phyloP scores from a whole-genome alignment of 441 rosid genomes.

The Populus tomentosa region DNA sequence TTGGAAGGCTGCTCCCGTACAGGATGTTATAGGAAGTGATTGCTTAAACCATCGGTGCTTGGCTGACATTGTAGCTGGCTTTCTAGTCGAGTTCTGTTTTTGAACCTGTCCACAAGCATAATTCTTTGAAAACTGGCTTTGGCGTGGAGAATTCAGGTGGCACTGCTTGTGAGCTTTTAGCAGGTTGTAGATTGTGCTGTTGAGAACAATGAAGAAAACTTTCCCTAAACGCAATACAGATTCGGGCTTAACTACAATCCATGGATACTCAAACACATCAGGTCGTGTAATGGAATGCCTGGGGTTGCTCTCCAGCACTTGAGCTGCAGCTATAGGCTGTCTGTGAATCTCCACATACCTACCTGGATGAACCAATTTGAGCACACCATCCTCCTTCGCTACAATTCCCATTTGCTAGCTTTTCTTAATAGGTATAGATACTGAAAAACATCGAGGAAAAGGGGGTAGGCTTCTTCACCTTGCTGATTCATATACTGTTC shows the following conservation, averaged over 20 bases:
- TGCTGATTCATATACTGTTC: constrained; percentile 15
- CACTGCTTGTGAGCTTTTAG: constrained; percentile 22
- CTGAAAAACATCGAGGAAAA: constrained; percentile 11
- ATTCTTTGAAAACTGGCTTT: constrained; percentile 13
- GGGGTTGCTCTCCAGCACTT: constrained; percentile 39
- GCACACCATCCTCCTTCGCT: constrained; percentile 22
- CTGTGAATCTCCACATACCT: constrained; percentile 28
- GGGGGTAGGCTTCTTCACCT: not conserved
- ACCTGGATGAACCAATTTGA: constrained; percentile 45
- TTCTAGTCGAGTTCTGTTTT: constrained; percentile 9
- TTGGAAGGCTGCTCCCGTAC: constrained; percentile 7
- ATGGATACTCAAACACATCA: constrained; percentile 41
- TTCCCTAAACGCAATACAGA: constrained; percentile 30
- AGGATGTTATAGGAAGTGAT: constrained; percentile 17
- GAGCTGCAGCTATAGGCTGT: constrained; percentile 33
- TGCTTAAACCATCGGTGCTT: constrained; percentile 11
- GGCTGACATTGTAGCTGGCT: constrained; percentile 24
- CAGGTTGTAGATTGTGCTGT: constrained; percentile 31
- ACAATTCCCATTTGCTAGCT: constrained; percentile 14
- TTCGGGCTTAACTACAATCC: constrained; percentile 42
- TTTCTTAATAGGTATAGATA: not conserved
- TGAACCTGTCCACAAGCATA: not conserved
- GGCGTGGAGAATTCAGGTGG: constrained; percentile 11
- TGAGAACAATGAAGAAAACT: constrained; percentile 43
- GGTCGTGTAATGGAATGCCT: constrained; percentile 48